These are phyloP conservation scores for Suillus cothurnatus DNA, from an alignment of 768 basidiomycete species.

Conservation along the genomic window DNA sequence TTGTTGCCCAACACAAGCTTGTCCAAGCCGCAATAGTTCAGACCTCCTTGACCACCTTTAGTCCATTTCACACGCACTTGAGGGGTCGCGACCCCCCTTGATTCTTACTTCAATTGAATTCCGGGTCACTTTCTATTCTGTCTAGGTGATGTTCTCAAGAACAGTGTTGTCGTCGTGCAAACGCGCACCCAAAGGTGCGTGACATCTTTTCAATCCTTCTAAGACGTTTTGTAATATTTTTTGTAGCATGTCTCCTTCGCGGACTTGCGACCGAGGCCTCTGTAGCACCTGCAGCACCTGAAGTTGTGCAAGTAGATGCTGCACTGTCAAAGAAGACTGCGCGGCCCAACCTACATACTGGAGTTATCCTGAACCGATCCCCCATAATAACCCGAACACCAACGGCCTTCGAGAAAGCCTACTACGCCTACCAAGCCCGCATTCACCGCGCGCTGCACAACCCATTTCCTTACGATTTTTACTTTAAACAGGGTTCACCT, in stretches of 20 bases:
- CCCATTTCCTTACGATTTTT: constrained; percentile 88
- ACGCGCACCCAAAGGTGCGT: constrained; percentile 31
- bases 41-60: not conserved
- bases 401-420: constrained; percentile 75
- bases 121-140: not conserved
- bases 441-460: constrained; percentile 85
- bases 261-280: constrained; percentile 46
- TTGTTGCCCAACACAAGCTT: constrained; percentile 30
- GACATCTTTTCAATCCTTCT: too few relatives aligned
- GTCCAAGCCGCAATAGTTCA: not conserved
- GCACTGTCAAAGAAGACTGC: constrained; percentile 29
- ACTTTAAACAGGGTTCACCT: constrained; percentile 90
- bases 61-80: constrained; percentile 4
- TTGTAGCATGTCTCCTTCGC: constrained; percentile 31
- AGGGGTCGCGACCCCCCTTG: constrained; percentile 8
- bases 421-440: constrained; percentile 81
- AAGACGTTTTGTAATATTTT: not conserved
- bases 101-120: constrained; percentile 2
- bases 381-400: constrained; percentile 75
- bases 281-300: constrained; percentile 6
- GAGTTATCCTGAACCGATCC: constrained; percentile 77
- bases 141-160: constrained; percentile 36
- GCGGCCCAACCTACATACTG: constrained; percentile 51
- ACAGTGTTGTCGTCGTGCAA: constrained; percentile 34
- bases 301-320: constrained; percentile 13